A percentile compares a stretch with the other conserved stretches of the same genome.
Evolutionary conservation across 495 filamentous ascomycete genomes (phyloP).

Genomic region (Neurospora discreta): DNA sequence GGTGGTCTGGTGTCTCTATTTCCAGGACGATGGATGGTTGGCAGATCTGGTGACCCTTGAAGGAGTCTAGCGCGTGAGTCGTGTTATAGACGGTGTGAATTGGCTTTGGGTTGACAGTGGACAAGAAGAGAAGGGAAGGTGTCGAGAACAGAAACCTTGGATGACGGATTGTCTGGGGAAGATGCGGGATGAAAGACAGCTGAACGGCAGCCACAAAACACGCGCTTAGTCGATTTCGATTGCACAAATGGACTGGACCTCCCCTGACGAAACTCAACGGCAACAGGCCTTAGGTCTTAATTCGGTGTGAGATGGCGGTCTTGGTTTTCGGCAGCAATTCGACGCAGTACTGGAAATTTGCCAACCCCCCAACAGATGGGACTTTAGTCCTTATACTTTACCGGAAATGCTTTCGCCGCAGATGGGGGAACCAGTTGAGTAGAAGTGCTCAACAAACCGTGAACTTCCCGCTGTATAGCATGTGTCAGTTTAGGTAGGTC

Average conservation of each 20-base stretch:
- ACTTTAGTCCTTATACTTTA: neutral
- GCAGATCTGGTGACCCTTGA: neutral
- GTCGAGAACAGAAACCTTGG: neutral
- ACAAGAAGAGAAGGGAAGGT: neutral
- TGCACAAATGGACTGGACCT: neutral
- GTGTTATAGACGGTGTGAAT: neutral
- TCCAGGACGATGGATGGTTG: neutral
- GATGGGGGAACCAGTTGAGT: neutral
- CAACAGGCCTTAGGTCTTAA: neutral
- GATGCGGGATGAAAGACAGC: conserved; percentile 11
- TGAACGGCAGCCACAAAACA: conserved; percentile 14
- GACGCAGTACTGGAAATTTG: neutral
- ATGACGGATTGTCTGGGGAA: conserved; percentile 12
- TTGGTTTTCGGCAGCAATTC: neutral
- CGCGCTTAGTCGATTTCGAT: neutral
- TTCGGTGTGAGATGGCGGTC: neutral
- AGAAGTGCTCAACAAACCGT: neutral
- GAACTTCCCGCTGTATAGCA: neutral
- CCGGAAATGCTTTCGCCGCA: neutral
- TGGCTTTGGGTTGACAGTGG: neutral
- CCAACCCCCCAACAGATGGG: neutral
- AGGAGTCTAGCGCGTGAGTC: too few species aligned
- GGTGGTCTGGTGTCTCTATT: neutral
- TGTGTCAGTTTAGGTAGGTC: neutral
- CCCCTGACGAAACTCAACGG: neutral